Conservation (phyloP, 257 asterid species). For the Solanum lignicaule region DNA sequence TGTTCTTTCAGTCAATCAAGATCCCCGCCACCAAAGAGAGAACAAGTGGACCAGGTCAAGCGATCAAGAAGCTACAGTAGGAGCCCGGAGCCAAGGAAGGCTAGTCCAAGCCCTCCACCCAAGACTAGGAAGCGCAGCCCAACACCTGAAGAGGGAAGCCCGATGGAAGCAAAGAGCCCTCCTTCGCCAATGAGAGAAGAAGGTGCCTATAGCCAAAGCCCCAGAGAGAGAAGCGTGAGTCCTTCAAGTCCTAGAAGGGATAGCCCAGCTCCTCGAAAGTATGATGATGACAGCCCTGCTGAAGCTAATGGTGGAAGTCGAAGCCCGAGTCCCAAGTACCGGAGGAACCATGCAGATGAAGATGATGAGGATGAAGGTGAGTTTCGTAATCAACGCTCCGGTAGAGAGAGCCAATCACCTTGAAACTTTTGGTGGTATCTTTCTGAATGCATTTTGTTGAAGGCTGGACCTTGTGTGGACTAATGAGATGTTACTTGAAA, state of each 20-base stretch:
- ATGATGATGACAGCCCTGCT: conserved; percentile 48
- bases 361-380: conserved; percentile 31
- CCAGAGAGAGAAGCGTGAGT: conserved; percentile 45
- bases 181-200: conserved; percentile 31
- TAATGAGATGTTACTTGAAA: neutral
- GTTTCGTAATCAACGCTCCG: conserved; percentile 20
- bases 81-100: conserved; percentile 43
- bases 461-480: neutral
- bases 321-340: conserved; percentile 51
- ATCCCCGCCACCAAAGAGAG: conserved; percentile 75
- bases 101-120: conserved; percentile 20
- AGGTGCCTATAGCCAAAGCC: conserved; percentile 52
- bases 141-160: conserved; percentile 40
- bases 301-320: conserved; percentile 47
- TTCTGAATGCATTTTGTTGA: neutral
- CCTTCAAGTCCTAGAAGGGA: conserved; percentile 26
- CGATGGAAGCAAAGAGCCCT: conserved; percentile 33
- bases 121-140: conserved; percentile 52
- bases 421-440: conserved; percentile 4
- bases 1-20: conserved; percentile 55
- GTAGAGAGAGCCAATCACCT: conserved; percentile 62
- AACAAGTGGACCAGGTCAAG: conserved; percentile 35
- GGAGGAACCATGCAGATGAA: conserved; percentile 39
- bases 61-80: conserved; percentile 48
- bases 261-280: conserved; percentile 34